These are phyloP conservation scores for Claviceps sp. DNA, from an alignment of 2,329 filamentous ascomycete species.

Conservation along the genomic window DNA sequence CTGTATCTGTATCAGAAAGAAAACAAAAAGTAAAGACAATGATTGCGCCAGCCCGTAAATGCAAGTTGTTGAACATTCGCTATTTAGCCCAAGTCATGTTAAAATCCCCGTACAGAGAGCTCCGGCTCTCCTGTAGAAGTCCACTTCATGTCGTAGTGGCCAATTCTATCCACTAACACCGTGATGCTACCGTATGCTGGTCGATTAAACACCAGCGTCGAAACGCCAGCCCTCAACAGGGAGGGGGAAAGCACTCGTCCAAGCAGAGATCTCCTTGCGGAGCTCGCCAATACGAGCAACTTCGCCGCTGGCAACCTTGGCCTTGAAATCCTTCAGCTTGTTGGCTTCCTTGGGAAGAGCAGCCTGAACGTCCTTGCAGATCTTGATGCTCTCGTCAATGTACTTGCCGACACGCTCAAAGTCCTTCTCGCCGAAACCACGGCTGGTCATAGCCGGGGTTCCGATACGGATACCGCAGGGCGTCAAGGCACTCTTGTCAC, in stretches of 20 bases:
- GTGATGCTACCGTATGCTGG: not conserved
- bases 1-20: not conserved
- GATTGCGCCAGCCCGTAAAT: constrained; percentile 12
- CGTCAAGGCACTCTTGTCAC: constrained; percentile 92
- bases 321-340: constrained; percentile 99
- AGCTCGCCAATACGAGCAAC: constrained; percentile 71
- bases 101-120: constrained; percentile 9
- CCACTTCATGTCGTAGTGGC: not conserved
- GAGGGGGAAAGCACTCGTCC: constrained; percentile 85
- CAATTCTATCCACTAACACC: not conserved
- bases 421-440: constrained; percentile 84
- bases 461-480: constrained; percentile 93
- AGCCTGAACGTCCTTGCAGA: constrained; percentile 78
- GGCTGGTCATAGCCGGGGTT: constrained; percentile 91
- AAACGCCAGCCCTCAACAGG: constrained; percentile 64
- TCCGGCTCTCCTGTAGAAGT: constrained; percentile 1
- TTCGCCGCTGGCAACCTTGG: constrained; percentile 68
- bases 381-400: constrained; percentile 79
- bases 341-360: constrained; percentile 90
- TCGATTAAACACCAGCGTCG: constrained; percentile 40
- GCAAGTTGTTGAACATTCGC: constrained; percentile 16
- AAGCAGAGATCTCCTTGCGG: constrained; percentile 77
- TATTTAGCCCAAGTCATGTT: constrained; percentile 11
- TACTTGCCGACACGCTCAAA: constrained; percentile 83
- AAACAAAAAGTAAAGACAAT: constrained; percentile 2